Base-by-base conservation (phyloP, 192 early-diverging fungal species). In the Rhizophagus sp. region DNA sequence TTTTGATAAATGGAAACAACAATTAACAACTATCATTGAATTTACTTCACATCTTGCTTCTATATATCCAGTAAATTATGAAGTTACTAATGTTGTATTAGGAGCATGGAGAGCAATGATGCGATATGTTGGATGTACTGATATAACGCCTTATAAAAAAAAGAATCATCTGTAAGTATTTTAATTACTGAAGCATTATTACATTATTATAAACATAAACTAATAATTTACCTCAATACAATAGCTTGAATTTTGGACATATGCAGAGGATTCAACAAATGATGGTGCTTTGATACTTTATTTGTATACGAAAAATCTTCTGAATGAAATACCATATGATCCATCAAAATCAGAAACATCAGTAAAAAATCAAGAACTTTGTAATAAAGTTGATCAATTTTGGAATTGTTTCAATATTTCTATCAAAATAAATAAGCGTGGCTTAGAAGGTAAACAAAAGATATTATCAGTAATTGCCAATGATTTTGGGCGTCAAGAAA, bases 121-220 rank as follows among this genome's bases (percentile, higher is more conserved):
- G 17, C 7, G 34, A 36, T 33, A 33, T 22, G 7, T 33, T 27
- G 34, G 68, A 41, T 70, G 1, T 41, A 70, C 17, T 39, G 13
- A 70, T 41, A 70, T 70, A 70, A 70, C 24, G 11, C 8, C 25
- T 65, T 65, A 65, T 65, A 65, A 65, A 65, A 65, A 65, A 65
- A 65, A 65, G 30, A 30, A 64, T 57, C 17, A 57, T 0, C 13
- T 4, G 3, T 57, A 12, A 57, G 41, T 44, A 57, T 17, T 57
- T 57, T 57, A 57, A 57, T 57, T 57, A 19, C 3, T 4, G 19
- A 17, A 57, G 13, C 19, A 57, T 57, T 57, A 57, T 57, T 17
- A 19, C 17, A 19, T 15, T 49, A 52, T 52, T 52, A 52, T 52
- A 44, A 44, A 17, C 15, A 52, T 52, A 52, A 52, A 2, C 13